Conservation (phyloP, 495 filamentous ascomycete genomes). For the Podospora anserina region DNA sequence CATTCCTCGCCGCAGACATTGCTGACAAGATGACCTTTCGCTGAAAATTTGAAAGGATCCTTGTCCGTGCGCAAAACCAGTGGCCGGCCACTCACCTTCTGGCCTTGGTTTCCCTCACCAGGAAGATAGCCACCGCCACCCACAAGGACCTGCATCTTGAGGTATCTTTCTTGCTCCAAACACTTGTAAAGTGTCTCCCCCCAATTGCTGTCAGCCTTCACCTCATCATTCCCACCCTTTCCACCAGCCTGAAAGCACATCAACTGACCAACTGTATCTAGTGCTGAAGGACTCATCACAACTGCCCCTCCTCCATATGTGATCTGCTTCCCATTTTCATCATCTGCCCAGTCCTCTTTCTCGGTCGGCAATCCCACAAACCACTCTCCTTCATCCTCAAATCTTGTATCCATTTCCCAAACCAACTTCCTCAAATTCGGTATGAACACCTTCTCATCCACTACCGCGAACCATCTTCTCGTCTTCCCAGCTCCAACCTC, state of each 20-base stretch:
- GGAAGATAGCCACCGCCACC: neutral
- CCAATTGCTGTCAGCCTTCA: constrained; percentile 19
- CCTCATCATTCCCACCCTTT: neutral
- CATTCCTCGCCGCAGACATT: neutral
- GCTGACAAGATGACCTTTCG: neutral
- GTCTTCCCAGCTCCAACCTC: neutral
- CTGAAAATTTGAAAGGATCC: neutral
- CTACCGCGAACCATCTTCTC: constrained; percentile 1
- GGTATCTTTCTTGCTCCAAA: constrained; percentile 30
- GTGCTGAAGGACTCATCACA: constrained; percentile 53
- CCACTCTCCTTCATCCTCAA: constrained; percentile 1
- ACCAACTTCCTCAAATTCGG: neutral
- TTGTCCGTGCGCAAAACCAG: neutral
- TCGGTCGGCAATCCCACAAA: constrained; percentile 60
- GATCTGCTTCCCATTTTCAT: constrained; percentile 43
- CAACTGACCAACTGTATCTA: constrained; percentile 36
- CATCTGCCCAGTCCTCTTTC: constrained; percentile 36
- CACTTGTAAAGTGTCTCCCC: constrained; percentile 50
- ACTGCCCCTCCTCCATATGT: constrained; percentile 62
- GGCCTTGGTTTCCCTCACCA: neutral
- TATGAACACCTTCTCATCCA: neutral
- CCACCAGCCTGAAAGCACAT: constrained; percentile 33
- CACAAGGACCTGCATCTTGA: neutral
- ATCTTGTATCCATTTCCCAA: neutral
- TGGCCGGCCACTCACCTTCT: neutral